These are phyloP conservation scores for Monilinia aucupariae DNA, from an alignment of 2,329 filamentous ascomycete genomes.

Conservation along the genomic window DNA sequence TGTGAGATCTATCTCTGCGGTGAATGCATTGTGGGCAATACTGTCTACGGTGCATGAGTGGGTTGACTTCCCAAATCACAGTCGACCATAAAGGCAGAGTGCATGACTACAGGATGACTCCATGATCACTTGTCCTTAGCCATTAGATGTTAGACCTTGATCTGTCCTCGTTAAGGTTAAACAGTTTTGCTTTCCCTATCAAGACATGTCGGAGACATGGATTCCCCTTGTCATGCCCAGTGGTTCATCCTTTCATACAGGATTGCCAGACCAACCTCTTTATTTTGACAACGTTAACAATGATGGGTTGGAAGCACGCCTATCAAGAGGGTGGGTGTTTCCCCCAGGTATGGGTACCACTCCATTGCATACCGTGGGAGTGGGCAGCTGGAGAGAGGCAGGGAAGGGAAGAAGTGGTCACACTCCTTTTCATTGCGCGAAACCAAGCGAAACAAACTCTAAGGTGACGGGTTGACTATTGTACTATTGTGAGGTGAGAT, in stretches of 20 bases:
- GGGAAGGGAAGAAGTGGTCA: no score
- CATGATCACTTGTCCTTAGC: neutral
- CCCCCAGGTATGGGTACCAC: neutral
- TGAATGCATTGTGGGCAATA: no score
- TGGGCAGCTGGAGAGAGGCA: neutral
- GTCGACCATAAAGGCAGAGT: no score
- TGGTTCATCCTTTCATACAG: constrained; percentile 1
- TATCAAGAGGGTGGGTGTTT: no score
- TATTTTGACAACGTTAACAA: constrained; percentile 5
- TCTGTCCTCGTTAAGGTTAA: no score
- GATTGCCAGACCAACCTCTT: constrained; percentile 16
- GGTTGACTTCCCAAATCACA: no score
- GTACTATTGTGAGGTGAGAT: no score
- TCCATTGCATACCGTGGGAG: neutral
- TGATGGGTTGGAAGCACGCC: neutral
- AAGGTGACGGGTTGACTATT: neutral
- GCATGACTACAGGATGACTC: no score
- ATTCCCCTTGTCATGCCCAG: neutral
- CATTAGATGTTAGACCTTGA: neutral
- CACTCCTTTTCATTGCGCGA: neutral
- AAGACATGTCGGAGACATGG: neutral
- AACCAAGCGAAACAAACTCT: neutral
- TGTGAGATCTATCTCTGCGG: no score
- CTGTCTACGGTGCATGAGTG: no score
- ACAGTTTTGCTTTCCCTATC: neutral